Conservation (phyloP, 345 rosid genomes). For the Adansonia digitata region DNA sequence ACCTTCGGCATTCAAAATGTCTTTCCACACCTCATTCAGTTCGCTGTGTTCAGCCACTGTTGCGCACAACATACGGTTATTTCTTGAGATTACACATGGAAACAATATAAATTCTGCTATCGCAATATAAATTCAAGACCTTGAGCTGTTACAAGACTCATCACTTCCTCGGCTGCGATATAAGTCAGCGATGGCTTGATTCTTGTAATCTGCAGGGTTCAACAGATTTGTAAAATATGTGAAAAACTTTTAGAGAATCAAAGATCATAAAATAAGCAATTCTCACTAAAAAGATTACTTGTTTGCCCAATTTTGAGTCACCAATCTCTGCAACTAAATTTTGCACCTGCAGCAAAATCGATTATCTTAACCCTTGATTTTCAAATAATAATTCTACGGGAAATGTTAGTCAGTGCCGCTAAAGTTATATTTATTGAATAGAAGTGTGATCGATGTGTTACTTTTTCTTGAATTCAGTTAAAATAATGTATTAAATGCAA, state of each 20-base stretch:
- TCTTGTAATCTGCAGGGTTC: conserved; percentile 57
- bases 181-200: conserved; percentile 80
- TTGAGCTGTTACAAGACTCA: conserved; percentile 98
- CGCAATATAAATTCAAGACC: conserved; percentile 38
- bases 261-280: conserved; percentile 8
- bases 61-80: conserved; percentile 10
- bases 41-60: conserved; percentile 82
- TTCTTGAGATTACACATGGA: not conserved
- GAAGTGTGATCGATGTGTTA: too few species aligned
- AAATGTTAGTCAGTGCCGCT: too few species aligned
- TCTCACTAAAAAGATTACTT: conserved; percentile 39
- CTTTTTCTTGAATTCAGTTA: too few species aligned
- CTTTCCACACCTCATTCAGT: conserved; percentile 92
- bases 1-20: conserved; percentile 85
- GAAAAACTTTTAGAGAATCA: not conserved
- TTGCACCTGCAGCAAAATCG: conserved; percentile 51
- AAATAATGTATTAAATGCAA: too few species aligned
- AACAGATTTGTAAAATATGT: not conserved
- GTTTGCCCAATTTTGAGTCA: conserved; percentile 89
- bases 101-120: not conserved
- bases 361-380: conserved; percentile 12
- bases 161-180: conserved; percentile 91
- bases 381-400: conserved; percentile 1
- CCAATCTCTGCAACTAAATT: conserved; percentile 93
- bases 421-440: too few species aligned